Conservation (phyloP, 148 eudicot species). For the Agrostemma githago region DNA sequence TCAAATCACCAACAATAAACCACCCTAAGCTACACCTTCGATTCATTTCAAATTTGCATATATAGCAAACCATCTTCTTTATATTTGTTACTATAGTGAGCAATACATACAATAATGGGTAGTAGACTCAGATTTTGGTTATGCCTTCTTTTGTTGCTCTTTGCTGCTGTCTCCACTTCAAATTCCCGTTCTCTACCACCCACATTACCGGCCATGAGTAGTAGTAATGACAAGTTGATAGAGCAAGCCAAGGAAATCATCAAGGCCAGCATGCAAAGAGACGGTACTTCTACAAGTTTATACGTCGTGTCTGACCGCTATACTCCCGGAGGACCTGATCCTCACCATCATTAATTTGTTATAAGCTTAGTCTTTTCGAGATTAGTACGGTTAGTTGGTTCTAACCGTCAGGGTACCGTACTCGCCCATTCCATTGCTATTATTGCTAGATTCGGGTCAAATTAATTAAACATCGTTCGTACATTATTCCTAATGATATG, state of each 20-base stretch:
- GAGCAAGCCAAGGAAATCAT: conserved; percentile 33
- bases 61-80: not conserved
- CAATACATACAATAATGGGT: conserved; percentile 19
- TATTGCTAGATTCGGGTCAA: not conserved
- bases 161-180: conserved; percentile 13
- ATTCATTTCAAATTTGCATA: not conserved
- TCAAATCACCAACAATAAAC: not conserved
- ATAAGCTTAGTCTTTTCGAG: too few species aligned
- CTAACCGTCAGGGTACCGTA: not conserved
- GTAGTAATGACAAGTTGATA: conserved; percentile 20
- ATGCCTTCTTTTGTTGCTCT: conserved; percentile 25
- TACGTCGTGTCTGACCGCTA: conserved; percentile 22
- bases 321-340: conserved; percentile 57
- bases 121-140: conserved; percentile 30
- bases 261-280: conserved; percentile 26
- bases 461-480: not conserved
- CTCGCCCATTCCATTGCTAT: not conserved
- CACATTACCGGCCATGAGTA: conserved; percentile 6
- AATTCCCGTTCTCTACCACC: conserved; percentile 20
- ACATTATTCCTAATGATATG: too few species aligned
- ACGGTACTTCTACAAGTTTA: conserved; percentile 8
- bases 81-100: not conserved
- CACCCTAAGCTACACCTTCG: not conserved
- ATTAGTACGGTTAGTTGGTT: not conserved
- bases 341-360: conserved; percentile 38